Evolutionary conservation across 805 yeast species (phyloP).

Genomic region (Cyberlindnera mrakii): DNA sequence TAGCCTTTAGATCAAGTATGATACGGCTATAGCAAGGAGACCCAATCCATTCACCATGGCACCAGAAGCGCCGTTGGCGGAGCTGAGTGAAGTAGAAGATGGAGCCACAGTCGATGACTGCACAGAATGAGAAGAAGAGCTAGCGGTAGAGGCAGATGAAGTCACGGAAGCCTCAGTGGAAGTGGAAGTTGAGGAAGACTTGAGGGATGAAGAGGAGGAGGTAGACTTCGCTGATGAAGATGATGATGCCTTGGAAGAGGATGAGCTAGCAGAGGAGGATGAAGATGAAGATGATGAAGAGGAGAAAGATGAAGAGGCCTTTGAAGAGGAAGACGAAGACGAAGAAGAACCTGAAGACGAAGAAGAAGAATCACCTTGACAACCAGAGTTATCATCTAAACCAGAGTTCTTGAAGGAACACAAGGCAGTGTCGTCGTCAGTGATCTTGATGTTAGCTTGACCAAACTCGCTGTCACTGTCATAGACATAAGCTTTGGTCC

Average conservation of each 20-base stretch:
- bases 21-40: too few relatives aligned
- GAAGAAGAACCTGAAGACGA: slow-evolving; percentile 13
- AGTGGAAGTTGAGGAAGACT: not conserved
- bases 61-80: too few relatives aligned
- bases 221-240: slow-evolving; percentile 4
- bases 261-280: slow-evolving; percentile 2
- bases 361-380: slow-evolving; percentile 13
- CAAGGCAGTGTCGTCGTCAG: slow-evolving; percentile 56
- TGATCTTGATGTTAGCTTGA: slow-evolving; percentile 47
- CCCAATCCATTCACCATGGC: too few relatives aligned
- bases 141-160: not conserved
- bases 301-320: slow-evolving; percentile 3
- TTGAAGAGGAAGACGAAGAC: slow-evolving; percentile 5
- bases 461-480: slow-evolving; percentile 41
- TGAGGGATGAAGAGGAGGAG: slow-evolving; percentile 1
- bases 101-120: not conserved
- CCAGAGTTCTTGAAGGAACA: slow-evolving; percentile 61
- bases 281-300: slow-evolving; percentile 1
- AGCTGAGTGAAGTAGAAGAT: too few relatives aligned
- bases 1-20: too few relatives aligned
- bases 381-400: slow-evolving; percentile 39
- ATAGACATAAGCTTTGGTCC: slow-evolving; percentile 48
- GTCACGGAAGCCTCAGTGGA: not conserved
- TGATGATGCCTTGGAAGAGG: slow-evolving; percentile 3
- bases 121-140: not conserved